phyloP scores from a whole-genome alignment of 805 yeast genomes.

The Blastobotrys parvus region DNA sequence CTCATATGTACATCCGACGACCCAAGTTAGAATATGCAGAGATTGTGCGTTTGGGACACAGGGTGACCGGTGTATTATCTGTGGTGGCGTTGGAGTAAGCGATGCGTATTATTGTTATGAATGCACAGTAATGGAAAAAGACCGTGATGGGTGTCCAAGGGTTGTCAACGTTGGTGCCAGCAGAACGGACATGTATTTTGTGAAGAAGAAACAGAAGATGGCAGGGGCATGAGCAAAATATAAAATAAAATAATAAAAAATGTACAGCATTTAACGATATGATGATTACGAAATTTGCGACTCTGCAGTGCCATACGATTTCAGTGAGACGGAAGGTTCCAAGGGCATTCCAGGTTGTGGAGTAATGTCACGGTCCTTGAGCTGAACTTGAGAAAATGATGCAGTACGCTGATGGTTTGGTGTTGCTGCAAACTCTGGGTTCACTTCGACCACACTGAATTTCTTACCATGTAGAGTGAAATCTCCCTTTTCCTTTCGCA shows the following conservation, averaged over 20 bases:
- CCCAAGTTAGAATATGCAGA: slow-evolving; percentile 66
- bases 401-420: slow-evolving; percentile 14
- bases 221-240: neutral
- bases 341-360: neutral
- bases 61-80: slow-evolving; percentile 64
- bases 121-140: slow-evolving; percentile 70
- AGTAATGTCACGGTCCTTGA: neutral
- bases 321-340: neutral
- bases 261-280: neutral
- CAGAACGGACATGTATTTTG: slow-evolving; percentile 56
- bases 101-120: slow-evolving; percentile 81
- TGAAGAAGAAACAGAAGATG: no score
- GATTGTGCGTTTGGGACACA: slow-evolving; percentile 71
- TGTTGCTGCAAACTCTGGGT: slow-evolving; percentile 24
- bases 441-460: slow-evolving; percentile 26
- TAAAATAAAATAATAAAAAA: no score
- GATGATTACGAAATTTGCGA: neutral
- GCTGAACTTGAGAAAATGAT: neutral
- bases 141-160: slow-evolving; percentile 89
- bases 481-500: slow-evolving; percentile 20
- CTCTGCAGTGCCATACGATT: neutral
- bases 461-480: slow-evolving; percentile 25
- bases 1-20: slow-evolving; percentile 65
- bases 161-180: slow-evolving; percentile 75
- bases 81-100: slow-evolving; percentile 55